These are phyloP conservation scores for Prosopis cineraria DNA, from an alignment of 306 rosid genomes.

Conservation along the genomic window DNA sequence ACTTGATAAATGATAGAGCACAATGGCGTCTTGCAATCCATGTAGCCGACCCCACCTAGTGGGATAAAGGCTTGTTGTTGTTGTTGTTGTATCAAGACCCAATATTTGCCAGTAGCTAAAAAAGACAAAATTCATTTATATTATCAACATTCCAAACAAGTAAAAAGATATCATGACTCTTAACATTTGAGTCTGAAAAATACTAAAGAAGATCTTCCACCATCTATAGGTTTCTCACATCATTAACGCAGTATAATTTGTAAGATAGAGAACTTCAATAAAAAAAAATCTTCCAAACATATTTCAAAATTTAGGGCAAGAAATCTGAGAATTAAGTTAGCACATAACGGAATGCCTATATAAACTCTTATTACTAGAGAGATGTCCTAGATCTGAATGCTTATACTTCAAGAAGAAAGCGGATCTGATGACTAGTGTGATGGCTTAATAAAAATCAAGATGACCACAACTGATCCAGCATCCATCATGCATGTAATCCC, in stretches of 20 bases:
- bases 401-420: not conserved
- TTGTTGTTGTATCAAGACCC: too few relatives aligned
- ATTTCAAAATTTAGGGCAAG: not conserved
- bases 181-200: not conserved
- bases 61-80: too few relatives aligned
- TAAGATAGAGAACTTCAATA: not conserved
- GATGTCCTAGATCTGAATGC: not conserved
- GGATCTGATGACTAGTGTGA: not conserved
- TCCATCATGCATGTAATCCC: not conserved
- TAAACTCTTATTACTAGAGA: not conserved
- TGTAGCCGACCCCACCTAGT: too few relatives aligned
- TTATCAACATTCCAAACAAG: not conserved
- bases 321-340: not conserved
- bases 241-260: not conserved
- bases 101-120: not conserved
- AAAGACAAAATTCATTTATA: not conserved
- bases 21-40: too few relatives aligned
- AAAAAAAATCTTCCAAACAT: not conserved
- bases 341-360: not conserved
- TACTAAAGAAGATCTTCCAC: not conserved
- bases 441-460: slow-evolving; percentile 1
- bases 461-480: slow-evolving; percentile 3
- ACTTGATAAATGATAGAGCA: too few relatives aligned
- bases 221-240: not conserved
- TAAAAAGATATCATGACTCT: not conserved